Evolutionary conservation across 805 yeast species (phyloP).

Genomic region (Lachancea meyersii): DNA sequence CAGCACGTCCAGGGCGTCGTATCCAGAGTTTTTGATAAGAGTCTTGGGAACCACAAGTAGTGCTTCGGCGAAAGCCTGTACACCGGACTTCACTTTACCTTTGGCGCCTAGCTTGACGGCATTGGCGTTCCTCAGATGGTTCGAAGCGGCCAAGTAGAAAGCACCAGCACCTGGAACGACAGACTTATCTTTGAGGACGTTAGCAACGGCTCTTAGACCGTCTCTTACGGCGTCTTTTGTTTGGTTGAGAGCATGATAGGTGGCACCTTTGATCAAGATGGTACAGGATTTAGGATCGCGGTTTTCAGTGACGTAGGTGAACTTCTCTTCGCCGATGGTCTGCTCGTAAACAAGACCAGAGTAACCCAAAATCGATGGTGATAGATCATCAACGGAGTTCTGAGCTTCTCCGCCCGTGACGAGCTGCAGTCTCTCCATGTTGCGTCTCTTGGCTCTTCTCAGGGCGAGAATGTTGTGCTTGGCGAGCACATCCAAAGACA

Average conservation of each 20-base stretch:
- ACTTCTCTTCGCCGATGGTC: conserved; percentile 94
- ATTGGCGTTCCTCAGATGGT: conserved; percentile 47
- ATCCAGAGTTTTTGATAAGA: conserved; percentile 84
- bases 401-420: conserved; percentile 98
- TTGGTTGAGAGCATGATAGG: conserved; percentile 80
- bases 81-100: conserved; percentile 86
- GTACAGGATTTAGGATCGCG: conserved; percentile 88
- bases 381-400: conserved; percentile 89
- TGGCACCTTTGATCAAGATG: conserved; percentile 88
- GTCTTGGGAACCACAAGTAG: conserved; percentile 89
- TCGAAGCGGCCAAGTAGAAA: conserved; percentile 76
- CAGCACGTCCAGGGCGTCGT: conserved; percentile 84
- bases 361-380: conserved; percentile 72
- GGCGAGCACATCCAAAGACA: conserved; percentile 91
- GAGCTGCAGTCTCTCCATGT: conserved; percentile 96
- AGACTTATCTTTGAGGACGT: conserved; percentile 76
- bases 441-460: conserved; percentile 97
- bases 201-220: conserved; percentile 91
- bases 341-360: conserved; percentile 91
- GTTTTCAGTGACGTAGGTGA: conserved; percentile 88
- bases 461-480: conserved; percentile 88
- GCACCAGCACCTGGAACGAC: conserved; percentile 98
- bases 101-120: conserved; percentile 54
- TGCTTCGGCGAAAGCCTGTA: conserved; percentile 90
- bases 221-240: conserved; percentile 96